Base-by-base conservation (phyloP, 2,329 filamentous ascomycete species). In the Albifimbria verrucaria region DNA sequence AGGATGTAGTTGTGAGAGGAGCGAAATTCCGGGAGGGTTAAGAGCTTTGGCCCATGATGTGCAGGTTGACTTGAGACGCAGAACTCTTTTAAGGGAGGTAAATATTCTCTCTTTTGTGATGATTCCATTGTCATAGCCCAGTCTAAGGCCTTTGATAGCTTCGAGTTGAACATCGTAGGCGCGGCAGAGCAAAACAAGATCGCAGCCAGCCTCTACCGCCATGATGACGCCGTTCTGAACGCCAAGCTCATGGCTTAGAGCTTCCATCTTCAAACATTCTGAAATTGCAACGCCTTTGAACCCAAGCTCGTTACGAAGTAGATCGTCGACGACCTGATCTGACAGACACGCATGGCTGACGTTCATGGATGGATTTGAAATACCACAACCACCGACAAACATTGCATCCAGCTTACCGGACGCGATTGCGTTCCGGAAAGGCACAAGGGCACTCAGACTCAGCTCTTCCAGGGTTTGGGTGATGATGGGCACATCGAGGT, bases 231-330 rank as follows among this genome's bases (percentile, higher is more conserved):
- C 94, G 41, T 94, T 93, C 60, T 93, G 92, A 18, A 99, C 92
- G n/a, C 93, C 93, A 48, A 97, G 94, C 62, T 97, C 95, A 65
- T 96, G 90, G 58, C 91, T 94, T 9, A 97, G 80, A 0, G 92
- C 92, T 65, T 97, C 92, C 93, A 97, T 97, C 68, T 97, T 93
- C 7, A 97, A 75, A 60, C 93, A 97, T 66, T 97, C 93, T 0
- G 92, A 97, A 48, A 97, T 91, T 22, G 94, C 92, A 2, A 97
- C 92, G 1, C 93, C 93, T 48, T 90, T 83, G 62, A 97, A 97
- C 2, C 89, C 88, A 22, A 97, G 81, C 59, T 97, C 92, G 55
- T 88, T 88, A n/a, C 93, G 83, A 3, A 97, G 77, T 21, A 97
- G 74, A 54, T 94, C 91, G 64, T 96, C 90, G 3, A 97, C 92